Conservation (phyloP, 805 yeast genomes). For the Pichia thaimueangensis region DNA sequence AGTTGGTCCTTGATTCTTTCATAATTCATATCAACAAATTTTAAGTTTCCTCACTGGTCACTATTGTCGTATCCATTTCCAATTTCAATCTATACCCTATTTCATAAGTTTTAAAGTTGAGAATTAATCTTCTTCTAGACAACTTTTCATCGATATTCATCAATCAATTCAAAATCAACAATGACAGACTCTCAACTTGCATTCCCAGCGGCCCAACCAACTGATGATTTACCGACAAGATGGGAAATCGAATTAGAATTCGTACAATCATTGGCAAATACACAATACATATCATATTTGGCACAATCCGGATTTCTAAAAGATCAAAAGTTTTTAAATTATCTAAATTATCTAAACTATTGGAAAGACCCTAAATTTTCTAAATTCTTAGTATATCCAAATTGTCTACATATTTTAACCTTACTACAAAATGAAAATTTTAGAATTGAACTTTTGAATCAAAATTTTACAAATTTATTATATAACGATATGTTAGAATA, state of each 20-base stretch:
- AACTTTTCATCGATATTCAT: not conserved
- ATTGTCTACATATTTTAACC: slow-evolving; percentile 75
- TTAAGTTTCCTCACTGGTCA: no score
- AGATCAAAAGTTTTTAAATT: slow-evolving; percentile 64
- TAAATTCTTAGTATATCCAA: slow-evolving; percentile 73
- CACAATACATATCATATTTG: slow-evolving; percentile 77
- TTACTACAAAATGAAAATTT: slow-evolving; percentile 49
- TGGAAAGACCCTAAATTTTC: slow-evolving; percentile 75
- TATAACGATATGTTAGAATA: slow-evolving; percentile 74
- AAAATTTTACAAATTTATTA: slow-evolving; percentile 49
- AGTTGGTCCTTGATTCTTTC: no score
- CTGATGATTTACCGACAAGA: slow-evolving; percentile 53
- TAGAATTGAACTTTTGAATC: slow-evolving; percentile 47
- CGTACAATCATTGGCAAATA: slow-evolving; percentile 86
- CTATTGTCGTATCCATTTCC: no score
- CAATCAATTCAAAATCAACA: not conserved
- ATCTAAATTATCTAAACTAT: slow-evolving; percentile 75
- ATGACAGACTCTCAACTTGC: not conserved
- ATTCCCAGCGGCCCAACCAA: not conserved
- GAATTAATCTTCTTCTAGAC: no score
- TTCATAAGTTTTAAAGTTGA: no score
- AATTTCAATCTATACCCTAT: no score
- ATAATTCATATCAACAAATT: no score
- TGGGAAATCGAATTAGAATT: slow-evolving; percentile 91
- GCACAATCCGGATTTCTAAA: slow-evolving; percentile 79